A percentile compares a stretch with the other conserved stretches of the same genome.
Evolutionary conservation across 2,329 filamentous ascomycete genomes (phyloP).

Genomic region (Coleophoma crateriformis): DNA sequence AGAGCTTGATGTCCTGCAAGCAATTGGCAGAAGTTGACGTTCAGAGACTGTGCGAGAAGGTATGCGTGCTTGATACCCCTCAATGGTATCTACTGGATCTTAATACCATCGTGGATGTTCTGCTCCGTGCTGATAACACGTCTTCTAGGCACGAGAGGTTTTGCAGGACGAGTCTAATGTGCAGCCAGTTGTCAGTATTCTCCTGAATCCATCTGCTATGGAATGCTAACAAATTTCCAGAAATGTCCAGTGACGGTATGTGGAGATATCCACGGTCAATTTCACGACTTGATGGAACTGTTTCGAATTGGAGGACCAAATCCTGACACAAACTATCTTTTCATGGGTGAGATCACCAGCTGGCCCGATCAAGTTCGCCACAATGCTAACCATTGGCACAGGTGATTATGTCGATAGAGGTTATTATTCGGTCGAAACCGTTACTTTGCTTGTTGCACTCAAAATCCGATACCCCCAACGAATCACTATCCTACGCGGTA

Average conservation of each 20-base stretch:
- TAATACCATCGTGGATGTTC: no score
- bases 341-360: slow-evolving; percentile 70
- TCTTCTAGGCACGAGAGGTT: slow-evolving; percentile 81
- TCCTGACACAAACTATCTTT: slow-evolving; percentile 98
- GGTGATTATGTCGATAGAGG: slow-evolving; percentile 98
- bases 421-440: slow-evolving; percentile 98
- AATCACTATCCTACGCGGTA: slow-evolving; percentile 97
- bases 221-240: slow-evolving; percentile 35
- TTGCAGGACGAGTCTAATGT: slow-evolving; percentile 98
- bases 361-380: background rate
- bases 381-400: slow-evolving; percentile 30
- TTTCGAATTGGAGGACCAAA: slow-evolving; percentile 99
- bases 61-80: slow-evolving; percentile 37
- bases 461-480: slow-evolving; percentile 98
- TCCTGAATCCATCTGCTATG: background rate
- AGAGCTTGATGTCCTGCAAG: slow-evolving; percentile 97
- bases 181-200: slow-evolving; percentile 80
- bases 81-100: no score
- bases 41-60: slow-evolving; percentile 96
- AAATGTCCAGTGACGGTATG: slow-evolving; percentile 99
- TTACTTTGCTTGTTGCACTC: slow-evolving; percentile 90
- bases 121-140: slow-evolving; percentile 8
- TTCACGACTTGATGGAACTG: slow-evolving; percentile 98
- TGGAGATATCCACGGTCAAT: slow-evolving; percentile 98
- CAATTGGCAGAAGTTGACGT: slow-evolving; percentile 93